Percentiles rank a stretch among this genome's conserved stretches.
Conservation (phyloP, 169 alveolate species). For the Plasmodium adleri region DNA sequence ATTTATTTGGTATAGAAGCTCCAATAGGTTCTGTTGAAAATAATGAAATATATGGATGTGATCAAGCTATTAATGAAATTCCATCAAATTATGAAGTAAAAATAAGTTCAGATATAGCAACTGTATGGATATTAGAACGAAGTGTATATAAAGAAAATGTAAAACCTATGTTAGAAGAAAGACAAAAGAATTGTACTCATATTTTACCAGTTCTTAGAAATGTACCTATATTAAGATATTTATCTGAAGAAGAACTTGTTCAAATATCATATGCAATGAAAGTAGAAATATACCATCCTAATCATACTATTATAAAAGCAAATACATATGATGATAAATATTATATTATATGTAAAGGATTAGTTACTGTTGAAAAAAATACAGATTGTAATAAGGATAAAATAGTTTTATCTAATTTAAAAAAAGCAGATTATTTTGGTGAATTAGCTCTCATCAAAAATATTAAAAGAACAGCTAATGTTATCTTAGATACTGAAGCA, state of each 20-base stretch:
- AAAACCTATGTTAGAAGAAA: constrained; percentile 73
- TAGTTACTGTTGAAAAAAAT: constrained; percentile 71
- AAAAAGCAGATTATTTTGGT: constrained; percentile 96
- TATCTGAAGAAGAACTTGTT: constrained; percentile 57
- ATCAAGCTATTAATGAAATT: constrained; percentile 33
- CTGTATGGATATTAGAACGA: constrained; percentile 58
- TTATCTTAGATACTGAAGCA: constrained; percentile 75
- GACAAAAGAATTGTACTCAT: constrained; percentile 51
- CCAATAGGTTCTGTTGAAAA: constrained; percentile 33
- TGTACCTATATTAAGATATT: constrained; percentile 66
- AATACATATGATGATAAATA: constrained; percentile 63
- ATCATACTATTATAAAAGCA: constrained; percentile 72
- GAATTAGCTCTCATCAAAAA: constrained; percentile 95
- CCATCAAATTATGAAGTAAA: constrained; percentile 69
- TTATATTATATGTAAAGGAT: constrained; percentile 72
- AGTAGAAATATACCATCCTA: constrained; percentile 57
- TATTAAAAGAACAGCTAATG: constrained; percentile 96
- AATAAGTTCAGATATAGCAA: constrained; percentile 43
- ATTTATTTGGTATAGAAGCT: constrained; percentile 68
- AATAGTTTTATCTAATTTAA: constrained; percentile 45
- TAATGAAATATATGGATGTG: constrained; percentile 61
- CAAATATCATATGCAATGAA: constrained; percentile 67
- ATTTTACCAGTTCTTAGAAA: constrained; percentile 57
- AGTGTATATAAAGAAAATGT: constrained; percentile 25
- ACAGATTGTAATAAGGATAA: constrained; percentile 38